Conservation (phyloP, 2,329 filamentous ascomycete species). For the Stachybotrys echinatus region DNA sequence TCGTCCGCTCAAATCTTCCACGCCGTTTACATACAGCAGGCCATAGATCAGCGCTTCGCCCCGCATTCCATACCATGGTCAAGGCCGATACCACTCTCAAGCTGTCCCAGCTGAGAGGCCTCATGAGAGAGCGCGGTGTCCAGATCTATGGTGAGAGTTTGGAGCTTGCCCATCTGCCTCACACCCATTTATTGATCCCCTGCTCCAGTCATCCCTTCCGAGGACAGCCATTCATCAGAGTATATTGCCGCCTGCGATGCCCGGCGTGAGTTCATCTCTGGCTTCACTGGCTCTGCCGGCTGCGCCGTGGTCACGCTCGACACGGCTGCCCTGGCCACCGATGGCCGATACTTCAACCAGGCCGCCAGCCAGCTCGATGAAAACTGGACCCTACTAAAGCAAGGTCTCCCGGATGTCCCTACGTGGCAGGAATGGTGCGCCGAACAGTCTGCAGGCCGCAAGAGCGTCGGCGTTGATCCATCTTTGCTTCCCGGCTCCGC, state of each 20-base stretch:
- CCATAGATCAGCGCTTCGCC: conserved; percentile 7
- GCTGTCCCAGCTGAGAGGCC: conserved; percentile 67
- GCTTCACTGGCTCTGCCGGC: conserved; percentile 92
- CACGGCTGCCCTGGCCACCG: conserved; percentile 86
- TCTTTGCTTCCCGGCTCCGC: conserved; percentile 68
- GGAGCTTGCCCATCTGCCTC: neutral
- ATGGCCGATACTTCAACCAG: conserved; percentile 98
- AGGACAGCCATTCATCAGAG: conserved; percentile 96
- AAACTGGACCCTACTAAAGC: conserved; percentile 91
- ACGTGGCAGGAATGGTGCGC: conserved; percentile 97
- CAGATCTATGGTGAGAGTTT: conserved; percentile 87
- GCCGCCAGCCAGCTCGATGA: conserved; percentile 82
- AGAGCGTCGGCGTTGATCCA: conserved; percentile 86
- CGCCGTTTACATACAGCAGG: conserved; percentile 7
- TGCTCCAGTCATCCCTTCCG: conserved; percentile 78
- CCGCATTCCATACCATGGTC: conserved; percentile 19
- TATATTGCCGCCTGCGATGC: conserved; percentile 97
- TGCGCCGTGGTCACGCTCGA: conserved; percentile 83
- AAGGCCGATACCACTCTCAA: conserved; percentile 70
- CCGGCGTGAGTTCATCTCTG: conserved; percentile 84
- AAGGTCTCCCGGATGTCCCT: conserved; percentile 86
- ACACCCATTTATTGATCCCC: conserved; percentile 5
- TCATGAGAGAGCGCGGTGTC: conserved; percentile 84
- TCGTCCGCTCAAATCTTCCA: conserved; percentile 12
- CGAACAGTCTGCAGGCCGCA: conserved; percentile 79